These are phyloP conservation scores for Paraleonurus japonicus DNA, from an alignment of 257 asterid genomes.

Conservation along the genomic window DNA sequence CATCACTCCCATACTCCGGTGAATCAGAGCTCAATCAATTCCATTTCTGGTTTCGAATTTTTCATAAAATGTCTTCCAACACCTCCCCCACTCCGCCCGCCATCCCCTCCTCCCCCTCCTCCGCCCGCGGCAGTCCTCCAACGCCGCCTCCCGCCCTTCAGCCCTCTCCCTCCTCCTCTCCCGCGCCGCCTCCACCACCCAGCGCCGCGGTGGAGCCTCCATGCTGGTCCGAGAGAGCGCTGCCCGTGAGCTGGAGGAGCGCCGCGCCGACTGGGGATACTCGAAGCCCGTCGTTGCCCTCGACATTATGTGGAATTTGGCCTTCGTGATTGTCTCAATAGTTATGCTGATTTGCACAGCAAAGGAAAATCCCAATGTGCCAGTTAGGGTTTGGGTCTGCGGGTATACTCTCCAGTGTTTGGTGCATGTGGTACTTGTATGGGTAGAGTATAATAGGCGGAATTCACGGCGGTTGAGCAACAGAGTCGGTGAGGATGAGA, in stretches of 20 bases:
- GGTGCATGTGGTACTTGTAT: slow-evolving; percentile 79
- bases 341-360: slow-evolving; percentile 60
- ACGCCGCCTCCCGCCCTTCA: slow-evolving; percentile 37
- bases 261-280: slow-evolving; percentile 95
- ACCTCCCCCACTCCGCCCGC: slow-evolving; percentile 20
- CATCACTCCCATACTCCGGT: slow-evolving; percentile 13
- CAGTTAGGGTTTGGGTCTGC: slow-evolving; percentile 87
- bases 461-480: slow-evolving; percentile 29
- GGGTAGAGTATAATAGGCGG: slow-evolving; percentile 70
- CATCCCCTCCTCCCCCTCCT: slow-evolving; percentile 57
- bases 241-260: slow-evolving; percentile 94
- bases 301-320: slow-evolving; percentile 84
- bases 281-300: slow-evolving; percentile 91
- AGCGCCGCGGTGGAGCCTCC: slow-evolving; percentile 73
- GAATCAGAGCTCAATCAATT: background rate
- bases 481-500: slow-evolving; percentile 34
- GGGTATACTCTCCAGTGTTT: slow-evolving; percentile 86
- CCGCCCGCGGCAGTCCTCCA: slow-evolving; percentile 45
- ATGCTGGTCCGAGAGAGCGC: slow-evolving; percentile 87
- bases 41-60: background rate
- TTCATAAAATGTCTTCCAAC: slow-evolving; percentile 31
- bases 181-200: slow-evolving; percentile 67
- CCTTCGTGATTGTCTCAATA: slow-evolving; percentile 69
- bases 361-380: slow-evolving; percentile 63
- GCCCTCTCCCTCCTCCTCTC: slow-evolving; percentile 63